Conservation (phyloP, 2,329 filamentous ascomycete species). For the Thelonectria discophora region DNA sequence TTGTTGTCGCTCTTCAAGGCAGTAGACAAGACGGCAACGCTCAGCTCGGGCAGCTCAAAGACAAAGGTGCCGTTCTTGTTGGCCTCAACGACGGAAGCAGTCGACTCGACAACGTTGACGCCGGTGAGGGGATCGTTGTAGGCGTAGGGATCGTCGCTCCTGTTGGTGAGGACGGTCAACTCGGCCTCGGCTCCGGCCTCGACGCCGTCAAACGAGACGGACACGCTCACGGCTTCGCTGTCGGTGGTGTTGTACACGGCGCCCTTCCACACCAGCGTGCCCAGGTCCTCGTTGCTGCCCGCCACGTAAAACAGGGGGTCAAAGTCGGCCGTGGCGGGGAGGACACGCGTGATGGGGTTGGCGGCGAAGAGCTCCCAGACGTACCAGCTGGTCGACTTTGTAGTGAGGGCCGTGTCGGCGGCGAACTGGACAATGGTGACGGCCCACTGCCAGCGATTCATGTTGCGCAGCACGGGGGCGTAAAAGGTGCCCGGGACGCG, state of each 20-base stretch:
- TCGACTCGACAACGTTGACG: slow-evolving; percentile 59
- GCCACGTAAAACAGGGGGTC: slow-evolving; percentile 61
- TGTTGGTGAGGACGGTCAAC: slow-evolving; percentile 57
- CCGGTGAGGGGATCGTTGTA: slow-evolving; percentile 55
- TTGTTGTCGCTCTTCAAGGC: slow-evolving; percentile 25
- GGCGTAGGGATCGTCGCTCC: slow-evolving; percentile 51
- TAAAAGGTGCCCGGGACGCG: slow-evolving; percentile 64
- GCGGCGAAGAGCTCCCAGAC: slow-evolving; percentile 60
- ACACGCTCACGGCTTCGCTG: slow-evolving; percentile 54
- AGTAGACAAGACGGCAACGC: slow-evolving; percentile 64
- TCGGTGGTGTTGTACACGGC: slow-evolving; percentile 63
- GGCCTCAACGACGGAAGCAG: slow-evolving; percentile 50
- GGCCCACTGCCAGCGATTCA: slow-evolving; percentile 61
- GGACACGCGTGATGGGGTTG: slow-evolving; percentile 56
- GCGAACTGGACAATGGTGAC: slow-evolving; percentile 61
- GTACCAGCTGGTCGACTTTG: slow-evolving; percentile 60
- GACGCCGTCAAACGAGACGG: slow-evolving; percentile 56
- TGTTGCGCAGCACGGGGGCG: slow-evolving; percentile 58
- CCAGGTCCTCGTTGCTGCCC: slow-evolving; percentile 53
- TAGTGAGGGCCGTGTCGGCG: slow-evolving; percentile 58
- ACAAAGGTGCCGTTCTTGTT: slow-evolving; percentile 57
- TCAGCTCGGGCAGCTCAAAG: slow-evolving; percentile 63
- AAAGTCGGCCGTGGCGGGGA: slow-evolving; percentile 54
- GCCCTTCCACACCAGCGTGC: slow-evolving; percentile 58
- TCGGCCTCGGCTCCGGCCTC: slow-evolving; percentile 50